Percentiles rank a stretch among this genome's conserved stretches.
Conservation (phyloP, 768 basidiomycete species). For the Lactarius indigo region DNA sequence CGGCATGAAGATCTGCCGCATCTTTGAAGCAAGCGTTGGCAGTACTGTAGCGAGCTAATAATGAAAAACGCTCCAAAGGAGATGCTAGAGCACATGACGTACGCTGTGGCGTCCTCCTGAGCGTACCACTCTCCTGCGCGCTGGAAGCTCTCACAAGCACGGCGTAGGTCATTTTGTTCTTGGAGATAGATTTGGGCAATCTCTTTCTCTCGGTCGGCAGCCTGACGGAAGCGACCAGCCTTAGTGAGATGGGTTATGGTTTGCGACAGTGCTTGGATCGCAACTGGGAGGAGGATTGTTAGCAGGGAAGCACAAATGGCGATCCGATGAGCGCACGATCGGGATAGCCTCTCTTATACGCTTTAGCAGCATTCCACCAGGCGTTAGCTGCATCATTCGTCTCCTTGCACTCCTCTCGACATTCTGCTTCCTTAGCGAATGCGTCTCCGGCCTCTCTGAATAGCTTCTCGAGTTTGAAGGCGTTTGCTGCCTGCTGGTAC, state of each 20-base stretch:
- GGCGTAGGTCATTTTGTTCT: constrained; percentile 71
- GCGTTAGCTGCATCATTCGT: constrained; percentile 94
- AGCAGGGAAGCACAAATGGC: background rate
- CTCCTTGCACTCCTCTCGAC: constrained; percentile 85
- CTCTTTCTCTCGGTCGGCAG: constrained; percentile 97
- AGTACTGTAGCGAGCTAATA: constrained; percentile 54
- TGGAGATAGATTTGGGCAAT: constrained; percentile 93
- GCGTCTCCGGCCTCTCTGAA: constrained; percentile 92
- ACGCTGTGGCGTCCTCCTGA: constrained; percentile 97
- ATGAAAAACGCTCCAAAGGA: background rate
- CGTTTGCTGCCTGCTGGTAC: constrained; percentile 91
- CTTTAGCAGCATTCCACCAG: constrained; percentile 97
- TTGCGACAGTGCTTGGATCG: constrained; percentile 79
- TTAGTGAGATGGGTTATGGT: constrained; percentile 82
- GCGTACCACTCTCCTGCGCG: constrained; percentile 95
- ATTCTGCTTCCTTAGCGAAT: constrained; percentile 92
- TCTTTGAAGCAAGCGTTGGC: constrained; percentile 96
- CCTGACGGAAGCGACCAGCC: constrained; percentile 90
- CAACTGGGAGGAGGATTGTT: constrained; percentile 50
- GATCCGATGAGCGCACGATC: constrained; percentile 54
- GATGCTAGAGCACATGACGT: constrained; percentile 34
- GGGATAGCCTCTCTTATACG: constrained; percentile 85
- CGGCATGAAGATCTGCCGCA: constrained; percentile 91
- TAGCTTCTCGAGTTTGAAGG: constrained; percentile 87
- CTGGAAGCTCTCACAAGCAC: constrained; percentile 88